Conservation (phyloP, 1,139 yeast species). For the Suhomyces choctaworum region DNA sequence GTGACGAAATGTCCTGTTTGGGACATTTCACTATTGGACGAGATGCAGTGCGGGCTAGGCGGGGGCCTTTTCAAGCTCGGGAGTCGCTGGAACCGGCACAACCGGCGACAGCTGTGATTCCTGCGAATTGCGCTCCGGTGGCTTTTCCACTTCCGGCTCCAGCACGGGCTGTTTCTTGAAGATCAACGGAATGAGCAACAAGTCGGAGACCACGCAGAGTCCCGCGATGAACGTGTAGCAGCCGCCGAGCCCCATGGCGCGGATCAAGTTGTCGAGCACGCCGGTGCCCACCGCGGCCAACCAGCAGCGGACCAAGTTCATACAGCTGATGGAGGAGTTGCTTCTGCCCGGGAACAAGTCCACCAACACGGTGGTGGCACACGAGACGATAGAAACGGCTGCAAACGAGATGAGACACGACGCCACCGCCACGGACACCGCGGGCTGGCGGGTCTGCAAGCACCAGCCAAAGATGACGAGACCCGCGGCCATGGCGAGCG, state of each 20-base stretch:
- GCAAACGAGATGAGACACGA: conserved; percentile 32
- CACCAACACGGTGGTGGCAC: conserved; percentile 37
- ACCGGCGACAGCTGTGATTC: no score
- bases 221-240: conserved; percentile 39
- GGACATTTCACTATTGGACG: no score
- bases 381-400: conserved; percentile 29
- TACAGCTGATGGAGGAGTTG: conserved; percentile 38
- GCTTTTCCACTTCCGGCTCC: no score
- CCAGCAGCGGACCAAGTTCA: conserved; percentile 39
- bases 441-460: conserved; percentile 26
- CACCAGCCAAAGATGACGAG: conserved; percentile 45
- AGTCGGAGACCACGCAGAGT: conserved; percentile 23
- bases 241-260: conserved; percentile 36
- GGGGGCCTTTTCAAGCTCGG: no score
- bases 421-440: conserved; percentile 34
- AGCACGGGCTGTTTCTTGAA: no score
- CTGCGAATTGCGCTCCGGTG: no score
- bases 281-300: conserved; percentile 39
- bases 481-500: conserved; percentile 26
- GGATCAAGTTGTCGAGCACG: conserved; percentile 32
- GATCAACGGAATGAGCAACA: conserved; percentile 21
- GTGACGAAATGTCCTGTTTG: no score
- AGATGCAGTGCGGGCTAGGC: no score
- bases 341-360: conserved; percentile 38
- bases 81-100: no score